phyloP scores from a whole-genome alignment of 164 flowering plant species.

The Aristolochia contorta region DNA sequence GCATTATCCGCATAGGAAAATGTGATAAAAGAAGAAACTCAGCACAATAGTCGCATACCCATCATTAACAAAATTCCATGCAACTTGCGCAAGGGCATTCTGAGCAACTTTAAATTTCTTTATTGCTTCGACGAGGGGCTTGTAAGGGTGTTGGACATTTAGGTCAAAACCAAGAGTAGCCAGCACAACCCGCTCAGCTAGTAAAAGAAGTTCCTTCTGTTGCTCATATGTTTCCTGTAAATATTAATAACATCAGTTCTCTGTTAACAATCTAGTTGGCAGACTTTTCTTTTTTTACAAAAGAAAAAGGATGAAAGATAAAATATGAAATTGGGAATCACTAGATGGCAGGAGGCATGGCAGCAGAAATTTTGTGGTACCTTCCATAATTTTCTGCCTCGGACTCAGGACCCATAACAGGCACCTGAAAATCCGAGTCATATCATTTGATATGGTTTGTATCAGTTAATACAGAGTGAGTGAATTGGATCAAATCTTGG shows the following conservation, averaged over 20 bases:
- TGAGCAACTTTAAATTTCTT: slow-evolving; percentile 80
- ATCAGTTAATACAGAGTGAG: too few species aligned
- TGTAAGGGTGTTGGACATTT: slow-evolving; percentile 77
- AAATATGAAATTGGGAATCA: not conserved
- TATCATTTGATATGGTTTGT: too few species aligned
- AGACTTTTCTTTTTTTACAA: too few species aligned
- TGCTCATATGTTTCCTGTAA: slow-evolving; percentile 76
- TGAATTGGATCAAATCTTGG: too few species aligned
- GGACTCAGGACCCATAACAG: too few species aligned
- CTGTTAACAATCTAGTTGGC: not conserved
- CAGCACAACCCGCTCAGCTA: slow-evolving; percentile 74
- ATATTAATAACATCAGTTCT: not conserved
- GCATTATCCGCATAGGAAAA: not conserved
- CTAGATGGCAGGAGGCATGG: not conserved
- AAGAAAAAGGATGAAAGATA: not conserved
- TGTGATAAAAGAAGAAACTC: slow-evolving; percentile 1
- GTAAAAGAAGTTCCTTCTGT: slow-evolving; percentile 63
- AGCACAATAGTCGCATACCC: slow-evolving; percentile 37
- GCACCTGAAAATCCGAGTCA: too few species aligned
- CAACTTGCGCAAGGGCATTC: slow-evolving; percentile 71
- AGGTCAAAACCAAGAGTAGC: slow-evolving; percentile 78
- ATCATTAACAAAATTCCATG: slow-evolving; percentile 86
- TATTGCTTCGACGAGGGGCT: slow-evolving; percentile 74
- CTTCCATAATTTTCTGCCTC: too few species aligned
- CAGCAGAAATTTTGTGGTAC: not conserved